Evolutionary conservation across 768 basidiomycete species (phyloP).

Genomic region (Pulveroboletus sp.): DNA sequence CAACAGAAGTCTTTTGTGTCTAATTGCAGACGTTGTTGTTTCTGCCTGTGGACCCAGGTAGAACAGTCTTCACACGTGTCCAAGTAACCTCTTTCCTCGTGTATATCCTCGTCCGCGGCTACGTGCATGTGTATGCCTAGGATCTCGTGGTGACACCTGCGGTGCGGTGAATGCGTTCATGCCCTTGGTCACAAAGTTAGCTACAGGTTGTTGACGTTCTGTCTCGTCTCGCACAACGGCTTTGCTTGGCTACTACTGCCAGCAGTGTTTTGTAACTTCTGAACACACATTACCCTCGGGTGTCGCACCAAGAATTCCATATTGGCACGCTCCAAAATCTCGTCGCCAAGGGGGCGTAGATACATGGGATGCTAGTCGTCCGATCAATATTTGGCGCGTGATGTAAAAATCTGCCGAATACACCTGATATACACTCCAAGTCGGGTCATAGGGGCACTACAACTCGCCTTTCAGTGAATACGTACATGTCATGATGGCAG

Average conservation of each 20-base stretch:
- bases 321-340: too few relatives aligned
- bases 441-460: too few relatives aligned
- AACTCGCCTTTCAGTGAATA: background rate
- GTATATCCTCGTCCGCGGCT: too few relatives aligned
- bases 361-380: background rate
- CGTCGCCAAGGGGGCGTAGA: too few relatives aligned
- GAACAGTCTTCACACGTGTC: too few relatives aligned
- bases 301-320: background rate
- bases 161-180: background rate
- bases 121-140: background rate
- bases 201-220: background rate
- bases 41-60: background rate
- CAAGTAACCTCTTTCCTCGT: background rate
- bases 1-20: background rate
- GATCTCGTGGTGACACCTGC: background rate
- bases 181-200: too few relatives aligned
- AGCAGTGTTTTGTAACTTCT: background rate
- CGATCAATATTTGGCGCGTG: background rate
- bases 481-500: background rate
- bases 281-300: background rate
- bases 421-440: too few relatives aligned
- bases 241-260: too few relatives aligned
- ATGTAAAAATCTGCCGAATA: background rate
- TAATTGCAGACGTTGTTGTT: background rate
- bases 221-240: too few relatives aligned